Percentiles rank a stretch among this genome's conserved stretches.
These are phyloP conservation scores for Epichloe brachyelytri DNA, from an alignment of 2,329 filamentous ascomycete genomes.

Conservation along the genomic window DNA sequence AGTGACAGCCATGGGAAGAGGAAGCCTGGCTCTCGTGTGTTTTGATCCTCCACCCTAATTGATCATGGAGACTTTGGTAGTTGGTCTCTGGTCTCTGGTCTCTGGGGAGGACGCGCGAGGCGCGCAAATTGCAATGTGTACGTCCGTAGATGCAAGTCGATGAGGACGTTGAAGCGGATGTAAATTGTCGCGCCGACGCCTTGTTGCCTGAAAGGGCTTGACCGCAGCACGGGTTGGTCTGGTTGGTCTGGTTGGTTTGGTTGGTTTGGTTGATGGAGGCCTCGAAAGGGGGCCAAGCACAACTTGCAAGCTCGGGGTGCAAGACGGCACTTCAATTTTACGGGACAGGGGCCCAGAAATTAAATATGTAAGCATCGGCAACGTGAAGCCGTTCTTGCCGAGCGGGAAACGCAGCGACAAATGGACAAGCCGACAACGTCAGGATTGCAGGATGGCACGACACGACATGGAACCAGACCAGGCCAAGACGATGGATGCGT, in stretches of 20 bases:
- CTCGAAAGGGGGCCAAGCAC: not conserved
- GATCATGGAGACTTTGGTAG: too few relatives aligned
- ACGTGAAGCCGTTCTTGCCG: too few relatives aligned
- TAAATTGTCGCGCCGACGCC: not conserved
- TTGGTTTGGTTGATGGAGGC: not conserved
- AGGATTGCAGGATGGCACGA: too few relatives aligned
- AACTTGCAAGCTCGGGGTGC: not conserved
- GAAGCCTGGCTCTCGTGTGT: not conserved
- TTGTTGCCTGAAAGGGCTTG: too few relatives aligned
- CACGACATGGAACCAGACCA: not conserved
- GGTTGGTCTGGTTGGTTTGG: too few relatives aligned
- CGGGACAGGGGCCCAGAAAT: too few relatives aligned
- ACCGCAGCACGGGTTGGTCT: too few relatives aligned
- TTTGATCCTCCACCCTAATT: not conserved
- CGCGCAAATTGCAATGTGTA: not conserved
- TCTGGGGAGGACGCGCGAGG: not conserved
- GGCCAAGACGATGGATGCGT: not conserved
- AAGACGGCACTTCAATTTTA: too few relatives aligned
- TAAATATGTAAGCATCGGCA: too few relatives aligned
- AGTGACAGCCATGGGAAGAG: not conserved
- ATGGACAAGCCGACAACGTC: too few relatives aligned
- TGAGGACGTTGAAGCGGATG: not conserved
- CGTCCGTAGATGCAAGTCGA: not conserved
- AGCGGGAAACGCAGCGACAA: too few relatives aligned
- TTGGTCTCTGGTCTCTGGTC: too few relatives aligned